Percentiles rank a stretch among this genome's conserved stretches.
These are phyloP conservation scores for Neoascochyta sp. DNA, from an alignment of 2,329 filamentous ascomycete genomes.

Conservation along the genomic window DNA sequence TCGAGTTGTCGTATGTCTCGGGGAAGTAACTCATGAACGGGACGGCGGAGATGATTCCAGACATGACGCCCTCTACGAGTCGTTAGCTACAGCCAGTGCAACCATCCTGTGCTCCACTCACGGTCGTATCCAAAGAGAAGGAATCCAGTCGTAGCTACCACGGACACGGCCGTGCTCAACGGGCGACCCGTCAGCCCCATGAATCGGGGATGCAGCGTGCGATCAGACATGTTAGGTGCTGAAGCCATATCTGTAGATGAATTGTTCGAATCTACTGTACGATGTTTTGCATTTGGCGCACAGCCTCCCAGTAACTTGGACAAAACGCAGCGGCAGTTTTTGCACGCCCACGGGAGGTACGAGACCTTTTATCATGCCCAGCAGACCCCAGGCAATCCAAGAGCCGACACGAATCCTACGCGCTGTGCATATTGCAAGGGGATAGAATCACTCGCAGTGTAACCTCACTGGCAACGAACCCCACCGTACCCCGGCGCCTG, in stretches of 20 bases:
- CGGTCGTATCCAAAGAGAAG: constrained; percentile 34
- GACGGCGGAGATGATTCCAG: constrained; percentile 35
- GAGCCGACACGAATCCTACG: neutral
- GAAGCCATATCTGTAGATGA: neutral
- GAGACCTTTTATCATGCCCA: constrained; percentile 1
- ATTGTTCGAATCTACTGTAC: neutral
- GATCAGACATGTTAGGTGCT: constrained; percentile 11
- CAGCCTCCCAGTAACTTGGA: neutral
- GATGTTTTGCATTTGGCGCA: neutral
- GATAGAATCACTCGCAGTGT: neutral
- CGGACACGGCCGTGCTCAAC: constrained; percentile 26
- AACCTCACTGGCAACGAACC: neutral
- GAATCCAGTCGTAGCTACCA: constrained; percentile 31
- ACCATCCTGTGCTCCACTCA: no score
- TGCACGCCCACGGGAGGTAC: constrained; percentile 1
- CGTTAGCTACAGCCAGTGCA: no score
- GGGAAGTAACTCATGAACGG: constrained; percentile 40
- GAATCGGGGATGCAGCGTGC: constrained; percentile 20
- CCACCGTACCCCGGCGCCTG: neutral
- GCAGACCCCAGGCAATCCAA: neutral
- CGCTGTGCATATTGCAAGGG: neutral
- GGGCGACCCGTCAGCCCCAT: constrained; percentile 28
- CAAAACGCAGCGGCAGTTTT: neutral
- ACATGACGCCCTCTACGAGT: constrained; percentile 37
- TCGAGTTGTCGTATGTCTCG: constrained; percentile 40